Evolutionary conservation across 257 asterid genomes (phyloP).

Genomic region (Solanum piurae): DNA sequence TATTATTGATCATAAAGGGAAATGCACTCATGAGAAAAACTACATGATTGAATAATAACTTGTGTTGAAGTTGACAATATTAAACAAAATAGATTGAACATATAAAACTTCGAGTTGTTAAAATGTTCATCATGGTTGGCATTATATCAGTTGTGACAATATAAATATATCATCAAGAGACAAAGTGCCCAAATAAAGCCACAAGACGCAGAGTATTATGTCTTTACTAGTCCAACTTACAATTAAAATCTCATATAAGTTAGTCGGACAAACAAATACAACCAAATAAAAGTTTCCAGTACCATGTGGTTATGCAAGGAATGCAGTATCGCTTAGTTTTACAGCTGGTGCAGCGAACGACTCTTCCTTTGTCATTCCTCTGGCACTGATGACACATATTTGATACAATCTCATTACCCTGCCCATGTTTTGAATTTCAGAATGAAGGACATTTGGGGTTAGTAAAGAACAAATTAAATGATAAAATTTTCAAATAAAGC

Average conservation of each 20-base stretch:
- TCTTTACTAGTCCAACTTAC: background rate
- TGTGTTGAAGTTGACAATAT: background rate
- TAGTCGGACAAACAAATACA: background rate
- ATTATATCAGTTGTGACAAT: background rate
- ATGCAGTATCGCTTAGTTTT: constrained; percentile 50
- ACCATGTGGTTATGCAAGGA: constrained; percentile 76
- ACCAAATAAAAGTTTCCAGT: background rate
- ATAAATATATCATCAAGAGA: background rate
- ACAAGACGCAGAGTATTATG: background rate
- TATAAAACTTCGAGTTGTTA: background rate
- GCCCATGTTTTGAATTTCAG: constrained; percentile 5
- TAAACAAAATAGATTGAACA: background rate
- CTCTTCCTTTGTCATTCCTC: constrained; percentile 77
- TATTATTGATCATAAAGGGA: constrained; percentile 12
- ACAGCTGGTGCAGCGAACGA: constrained; percentile 66
- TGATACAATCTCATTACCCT: constrained; percentile 34
- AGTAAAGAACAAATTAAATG: background rate
- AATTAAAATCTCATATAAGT: background rate
- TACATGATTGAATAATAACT: background rate
- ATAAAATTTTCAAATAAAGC: background rate
- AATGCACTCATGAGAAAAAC: background rate
- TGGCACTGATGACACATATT: constrained; percentile 86
- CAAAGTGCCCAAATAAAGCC: background rate
- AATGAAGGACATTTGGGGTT: background rate
- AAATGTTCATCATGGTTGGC: background rate